phyloP scores from a whole-genome alignment of 768 basidiomycete species.

The Mycena maculata region DNA sequence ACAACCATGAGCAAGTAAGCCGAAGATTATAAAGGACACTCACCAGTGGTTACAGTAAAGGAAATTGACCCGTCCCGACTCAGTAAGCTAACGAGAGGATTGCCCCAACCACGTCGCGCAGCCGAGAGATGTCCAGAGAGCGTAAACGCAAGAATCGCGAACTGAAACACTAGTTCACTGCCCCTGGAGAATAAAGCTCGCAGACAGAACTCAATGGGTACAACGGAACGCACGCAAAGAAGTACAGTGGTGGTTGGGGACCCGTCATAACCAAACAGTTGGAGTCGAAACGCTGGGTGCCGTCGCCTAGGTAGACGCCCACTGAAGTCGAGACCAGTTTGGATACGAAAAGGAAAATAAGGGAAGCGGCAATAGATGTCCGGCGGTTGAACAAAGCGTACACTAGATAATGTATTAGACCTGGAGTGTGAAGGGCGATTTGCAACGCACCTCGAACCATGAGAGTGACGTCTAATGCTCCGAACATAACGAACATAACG shows the following conservation, averaged over 20 bases:
- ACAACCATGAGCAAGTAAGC: not conserved
- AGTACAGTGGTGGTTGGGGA: not conserved
- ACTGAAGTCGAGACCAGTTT: not conserved
- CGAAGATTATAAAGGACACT: not conserved
- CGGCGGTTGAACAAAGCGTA: constrained; percentile 13
- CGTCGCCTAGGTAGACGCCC: not conserved
- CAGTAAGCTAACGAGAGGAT: constrained; percentile 13
- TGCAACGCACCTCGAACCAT: constrained; percentile 11
- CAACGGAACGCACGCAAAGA: constrained; percentile 8
- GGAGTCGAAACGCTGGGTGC: not conserved
- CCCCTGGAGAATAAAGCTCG: not conserved
- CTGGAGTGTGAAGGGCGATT: not conserved
- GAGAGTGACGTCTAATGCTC: constrained; percentile 6
- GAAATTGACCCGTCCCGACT: constrained; percentile 8
- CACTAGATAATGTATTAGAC: not conserved
- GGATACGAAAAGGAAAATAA: not conserved
- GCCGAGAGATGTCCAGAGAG: constrained; percentile 4
- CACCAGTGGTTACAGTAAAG: constrained; percentile 3
- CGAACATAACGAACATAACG: constrained; percentile 3
- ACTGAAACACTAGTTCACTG: constrained; percentile 8
- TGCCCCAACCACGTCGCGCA: constrained; percentile 7
- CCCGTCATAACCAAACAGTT: not conserved
- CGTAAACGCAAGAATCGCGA: not conserved
- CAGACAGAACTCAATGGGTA: not conserved
- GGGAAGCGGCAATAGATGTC: not conserved